Percentiles rank a stretch among this genome's conserved stretches.
Conservation (phyloP, 305 asterid genomes). For the Fraxinus platypoda region DNA sequence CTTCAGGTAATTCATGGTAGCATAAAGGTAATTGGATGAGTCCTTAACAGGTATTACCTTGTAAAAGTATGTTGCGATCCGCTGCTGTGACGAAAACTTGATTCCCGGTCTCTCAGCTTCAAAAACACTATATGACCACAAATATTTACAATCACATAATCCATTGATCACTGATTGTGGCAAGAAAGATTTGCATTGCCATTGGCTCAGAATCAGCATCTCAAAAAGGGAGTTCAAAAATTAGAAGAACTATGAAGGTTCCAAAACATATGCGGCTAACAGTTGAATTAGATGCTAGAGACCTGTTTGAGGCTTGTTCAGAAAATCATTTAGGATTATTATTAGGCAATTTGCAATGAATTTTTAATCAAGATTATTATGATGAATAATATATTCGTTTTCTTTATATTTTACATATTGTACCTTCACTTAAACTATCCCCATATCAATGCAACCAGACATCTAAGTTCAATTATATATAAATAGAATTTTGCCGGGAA, state of each 20-base stretch:
- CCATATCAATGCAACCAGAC: neutral
- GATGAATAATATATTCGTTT: neutral
- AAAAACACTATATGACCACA: constrained; percentile 53
- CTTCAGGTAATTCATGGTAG: neutral
- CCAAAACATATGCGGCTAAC: neutral
- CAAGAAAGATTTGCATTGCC: constrained; percentile 1
- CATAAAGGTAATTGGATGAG: neutral
- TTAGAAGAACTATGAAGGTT: constrained; percentile 12
- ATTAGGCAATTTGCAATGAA: constrained; percentile 11
- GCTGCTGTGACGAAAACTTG: constrained; percentile 70
- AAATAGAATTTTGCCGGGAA: neutral
- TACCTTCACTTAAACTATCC: neutral
- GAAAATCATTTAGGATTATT: neutral
- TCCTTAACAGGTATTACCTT: constrained; percentile 45
- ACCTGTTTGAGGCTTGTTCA: neutral
- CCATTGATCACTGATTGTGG: neutral
- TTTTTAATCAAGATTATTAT: neutral
- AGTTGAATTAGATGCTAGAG: constrained; percentile 5
- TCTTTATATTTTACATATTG: neutral
- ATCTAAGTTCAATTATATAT: neutral
- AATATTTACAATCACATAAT: constrained; percentile 7
- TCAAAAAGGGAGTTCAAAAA: constrained; percentile 7
- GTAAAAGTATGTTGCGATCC: constrained; percentile 77
- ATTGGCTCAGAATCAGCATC: neutral
- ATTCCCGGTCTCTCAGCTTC: constrained; percentile 86